A percentile compares a stretch with the other conserved stretches of the same genome.
Conservation (phyloP, 2,329 filamentous ascomycete species). For the Penicillium sp. region DNA sequence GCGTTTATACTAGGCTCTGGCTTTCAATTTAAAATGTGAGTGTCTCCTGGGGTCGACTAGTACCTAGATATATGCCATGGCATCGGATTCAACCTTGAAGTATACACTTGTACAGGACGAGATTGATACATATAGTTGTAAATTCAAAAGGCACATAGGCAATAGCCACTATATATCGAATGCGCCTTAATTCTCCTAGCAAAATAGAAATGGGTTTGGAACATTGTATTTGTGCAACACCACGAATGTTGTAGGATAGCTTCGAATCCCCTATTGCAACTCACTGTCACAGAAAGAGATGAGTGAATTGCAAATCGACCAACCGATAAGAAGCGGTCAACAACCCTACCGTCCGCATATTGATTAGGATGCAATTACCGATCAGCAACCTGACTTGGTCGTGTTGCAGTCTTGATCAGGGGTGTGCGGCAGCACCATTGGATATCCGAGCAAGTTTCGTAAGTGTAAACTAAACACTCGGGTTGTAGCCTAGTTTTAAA, state of each 20-base stretch:
- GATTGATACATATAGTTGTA: background rate
- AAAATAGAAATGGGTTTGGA: background rate
- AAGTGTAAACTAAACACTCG: background rate
- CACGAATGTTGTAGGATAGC: background rate
- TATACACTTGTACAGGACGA: background rate
- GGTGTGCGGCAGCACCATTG: conserved; percentile 7
- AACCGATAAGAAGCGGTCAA: conserved; percentile 8
- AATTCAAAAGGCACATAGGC: no score
- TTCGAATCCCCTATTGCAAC: background rate
- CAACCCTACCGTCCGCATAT: conserved; percentile 1
- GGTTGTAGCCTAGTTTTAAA: background rate
- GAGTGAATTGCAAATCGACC: conserved; percentile 5
- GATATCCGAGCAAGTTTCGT: conserved; percentile 10
- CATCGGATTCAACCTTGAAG: background rate
- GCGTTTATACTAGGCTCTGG: no score
- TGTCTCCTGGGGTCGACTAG: background rate
- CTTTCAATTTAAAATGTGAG: background rate
- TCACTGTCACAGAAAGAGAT: background rate
- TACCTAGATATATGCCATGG: background rate
- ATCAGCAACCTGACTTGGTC: conserved; percentile 3
- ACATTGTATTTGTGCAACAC: conserved; percentile 1
- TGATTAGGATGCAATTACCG: background rate
- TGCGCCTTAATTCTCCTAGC: background rate
- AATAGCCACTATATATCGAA: background rate
- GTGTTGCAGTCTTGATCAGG: conserved; percentile 5